Base-by-base conservation (phyloP, 2,329 filamentous ascomycete genomes). In the Scytalidium sp. region DNA sequence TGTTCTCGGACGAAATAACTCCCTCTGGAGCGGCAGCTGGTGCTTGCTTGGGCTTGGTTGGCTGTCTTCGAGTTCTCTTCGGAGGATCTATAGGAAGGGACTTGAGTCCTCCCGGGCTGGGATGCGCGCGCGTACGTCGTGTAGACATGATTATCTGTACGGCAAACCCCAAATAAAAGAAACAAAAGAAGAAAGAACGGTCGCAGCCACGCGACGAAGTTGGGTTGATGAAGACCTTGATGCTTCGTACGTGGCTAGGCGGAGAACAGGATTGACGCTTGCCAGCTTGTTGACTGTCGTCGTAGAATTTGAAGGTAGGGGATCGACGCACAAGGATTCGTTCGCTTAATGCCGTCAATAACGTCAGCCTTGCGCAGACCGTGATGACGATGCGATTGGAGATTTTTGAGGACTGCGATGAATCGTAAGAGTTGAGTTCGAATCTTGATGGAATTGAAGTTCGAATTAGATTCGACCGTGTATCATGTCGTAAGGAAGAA, bases 111-210 rank as follows among this genome's bases (percentile, higher is more conserved):
- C 32, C 32, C 21, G 45, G 45, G 29, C 45, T 47, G 20, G 45
- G 45, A 19, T 47, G 21, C 20, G 45, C 45, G 45, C 45, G 45
- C 13, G 45, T 47, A 9, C 45, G 32, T 41, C 45, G 45, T 36
- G 21, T 36, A 21, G 20, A 21, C 44, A 17, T 36, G 20, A 46
- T 46, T 3, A 20, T 40, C 4, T 36, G 32, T 36, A 36, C 32
- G 17, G 32, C 32, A 36, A n/a, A 36, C 32, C 13, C 32, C 11
- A 36, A 36, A n/a, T 36, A 36, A 10, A 36, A 36, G 13, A 15
- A 36, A 9, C 17, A 36, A 9, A 36, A 36, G 7, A n/a, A 36
- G 17, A 4, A 36, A 36, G 13, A 36, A 15, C 5, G 17, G 32
- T n/a, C 15, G 32, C 15, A 36, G 32, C 32, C 32, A 36, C 32